phyloP scores from a whole-genome alignment of 2,329 filamentous ascomycete genomes.

The Ceratocystis lukuohia region DNA sequence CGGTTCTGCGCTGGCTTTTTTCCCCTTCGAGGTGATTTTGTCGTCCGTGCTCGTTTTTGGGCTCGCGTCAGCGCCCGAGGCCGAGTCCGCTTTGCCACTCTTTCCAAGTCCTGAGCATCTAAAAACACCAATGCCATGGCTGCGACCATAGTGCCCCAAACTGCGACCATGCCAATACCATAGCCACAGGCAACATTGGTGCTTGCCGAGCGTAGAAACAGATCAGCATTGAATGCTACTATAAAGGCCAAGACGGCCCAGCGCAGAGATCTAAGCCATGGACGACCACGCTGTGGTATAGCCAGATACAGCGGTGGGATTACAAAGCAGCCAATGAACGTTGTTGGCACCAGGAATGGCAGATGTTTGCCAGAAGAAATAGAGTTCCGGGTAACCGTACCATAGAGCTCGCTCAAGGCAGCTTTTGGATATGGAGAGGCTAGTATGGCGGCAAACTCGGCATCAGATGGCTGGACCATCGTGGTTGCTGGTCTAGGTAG shows the following conservation, averaged over 20 bases:
- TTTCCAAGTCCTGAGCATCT: constrained; percentile 42
- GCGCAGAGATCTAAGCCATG: constrained; percentile 26
- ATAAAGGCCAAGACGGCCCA: constrained; percentile 38
- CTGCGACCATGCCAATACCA: constrained; percentile 35
- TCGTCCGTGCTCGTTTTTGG: not conserved
- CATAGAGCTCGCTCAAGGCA: constrained; percentile 26
- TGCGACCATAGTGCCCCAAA: constrained; percentile 39
- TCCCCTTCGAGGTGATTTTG: not conserved
- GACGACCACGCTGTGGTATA: constrained; percentile 43
- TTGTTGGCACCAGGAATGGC: constrained; percentile 41
- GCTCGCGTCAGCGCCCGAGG: not conserved
- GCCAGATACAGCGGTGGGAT: constrained; percentile 42
- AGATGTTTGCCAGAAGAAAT: constrained; percentile 30
- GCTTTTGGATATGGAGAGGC: constrained; percentile 15
- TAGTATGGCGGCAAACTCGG: constrained; percentile 10
- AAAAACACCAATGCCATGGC: constrained; percentile 40
- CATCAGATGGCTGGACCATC: constrained; percentile 8
- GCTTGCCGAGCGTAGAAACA: constrained; percentile 33
- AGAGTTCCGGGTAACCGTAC: constrained; percentile 27
- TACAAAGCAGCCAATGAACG: constrained; percentile 34
- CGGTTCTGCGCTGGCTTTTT: not conserved
- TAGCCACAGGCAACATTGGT: constrained; percentile 40
- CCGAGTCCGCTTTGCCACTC: constrained; percentile 30
- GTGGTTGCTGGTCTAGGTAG: not conserved
- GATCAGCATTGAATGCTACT: constrained; percentile 33